Evolutionary conservation across 2,329 filamentous ascomycete species (phyloP), one percentile per base, ranked within the genome.

Genomic region (Xylaria sp.): DNA sequence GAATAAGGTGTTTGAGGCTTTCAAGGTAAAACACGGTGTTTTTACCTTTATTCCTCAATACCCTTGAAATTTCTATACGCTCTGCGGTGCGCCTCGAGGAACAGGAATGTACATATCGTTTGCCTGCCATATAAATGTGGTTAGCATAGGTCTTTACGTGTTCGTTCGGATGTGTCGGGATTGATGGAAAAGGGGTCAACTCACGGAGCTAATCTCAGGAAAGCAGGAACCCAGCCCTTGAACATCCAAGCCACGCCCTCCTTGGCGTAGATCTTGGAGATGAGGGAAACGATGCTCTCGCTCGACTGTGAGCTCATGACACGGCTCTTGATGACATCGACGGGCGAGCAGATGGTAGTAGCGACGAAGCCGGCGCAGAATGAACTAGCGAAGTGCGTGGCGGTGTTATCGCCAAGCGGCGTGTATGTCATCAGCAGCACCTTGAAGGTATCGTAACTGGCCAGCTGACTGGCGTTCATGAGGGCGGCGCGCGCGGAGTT

Each of bases 311-410:
- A 83, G 63, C 86, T 89, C 91, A 96, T 96, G 69, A 95, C 84
- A 23, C 90, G 81, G 8, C 91, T 96, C 80, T 95, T 95, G 76
- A 96, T 87, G 35, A 96, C 91, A 73, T 95, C 91, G 54, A 95
- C 87, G 0, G 91, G 91, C 59, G 86, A 91, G 66, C 90, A 94
- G 10, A 93, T 83, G 0, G 91, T 94, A 1, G 91, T 93, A 3
- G 91, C 91, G 5, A 92, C 87, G 62, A 95, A 86, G 8, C 91
- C 91, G 0, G 90, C 90, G 61, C 92, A 75, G 68, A 94, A 86
- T 0, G 85, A 90, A 1, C 91, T 88, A 0, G 84, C 82, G 69
- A 95, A 91, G 73, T 96, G 91, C 11, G 90, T 91, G 5, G 81
- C 80, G n/a, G 91, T 79, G 62, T 82, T 86, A 69, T 95, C 86